Conservation (phyloP, 805 yeast genomes). For the Huiozyma naganishii region DNA sequence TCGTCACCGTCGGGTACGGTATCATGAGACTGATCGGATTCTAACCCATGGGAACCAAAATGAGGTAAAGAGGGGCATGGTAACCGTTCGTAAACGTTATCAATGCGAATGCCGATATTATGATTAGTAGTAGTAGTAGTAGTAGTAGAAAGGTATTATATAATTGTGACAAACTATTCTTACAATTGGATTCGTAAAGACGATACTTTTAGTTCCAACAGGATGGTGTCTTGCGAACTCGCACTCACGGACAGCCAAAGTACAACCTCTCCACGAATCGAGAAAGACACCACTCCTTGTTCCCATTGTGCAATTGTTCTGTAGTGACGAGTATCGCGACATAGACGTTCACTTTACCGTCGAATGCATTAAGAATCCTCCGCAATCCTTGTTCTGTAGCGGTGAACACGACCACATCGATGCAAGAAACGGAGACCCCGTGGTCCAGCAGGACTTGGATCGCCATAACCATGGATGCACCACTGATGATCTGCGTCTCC, state of each 20-base stretch:
- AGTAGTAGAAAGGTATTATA: too few relatives aligned
- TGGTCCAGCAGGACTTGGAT: conserved; percentile 79
- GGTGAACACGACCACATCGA: conserved; percentile 57
- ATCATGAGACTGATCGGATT: conserved; percentile 52
- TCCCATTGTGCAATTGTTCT: conserved; percentile 35
- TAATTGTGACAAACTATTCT: too few relatives aligned
- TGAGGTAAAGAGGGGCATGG: too few relatives aligned
- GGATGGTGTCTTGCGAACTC: too few relatives aligned
- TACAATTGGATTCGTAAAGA: too few relatives aligned
- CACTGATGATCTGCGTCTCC: conserved; percentile 84
- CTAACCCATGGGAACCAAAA: conserved; percentile 12
- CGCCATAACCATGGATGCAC: conserved; percentile 93
- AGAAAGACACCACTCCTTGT: conserved; percentile 44
- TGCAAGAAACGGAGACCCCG: conserved; percentile 48
- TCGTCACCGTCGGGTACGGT: conserved; percentile 71
- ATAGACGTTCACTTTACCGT: conserved; percentile 48
- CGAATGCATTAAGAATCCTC: conserved; percentile 65
- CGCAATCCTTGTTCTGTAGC: conserved; percentile 73
- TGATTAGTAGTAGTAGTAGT: too few relatives aligned
- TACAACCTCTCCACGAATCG: conserved; percentile 68
- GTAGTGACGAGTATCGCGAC: conserved; percentile 54
- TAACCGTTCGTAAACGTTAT: too few relatives aligned
- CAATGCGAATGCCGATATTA: too few relatives aligned
- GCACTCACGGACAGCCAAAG: conserved; percentile 40
- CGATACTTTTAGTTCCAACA: too few relatives aligned